Evolutionary conservation across 306 rosid genomes (phyloP).

Genomic region (Lathyrus aphaca): DNA sequence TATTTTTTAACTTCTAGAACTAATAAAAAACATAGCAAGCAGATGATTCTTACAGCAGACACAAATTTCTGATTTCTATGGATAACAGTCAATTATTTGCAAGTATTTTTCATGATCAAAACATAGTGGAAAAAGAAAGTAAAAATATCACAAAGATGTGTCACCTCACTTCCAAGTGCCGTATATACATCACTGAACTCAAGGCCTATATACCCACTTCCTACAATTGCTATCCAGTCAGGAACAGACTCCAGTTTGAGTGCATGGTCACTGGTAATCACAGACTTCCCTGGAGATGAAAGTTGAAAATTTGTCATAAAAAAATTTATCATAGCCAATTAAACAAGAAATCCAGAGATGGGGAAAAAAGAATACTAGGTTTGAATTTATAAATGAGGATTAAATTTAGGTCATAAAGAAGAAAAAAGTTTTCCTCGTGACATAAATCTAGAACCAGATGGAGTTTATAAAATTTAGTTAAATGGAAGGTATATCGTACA

Average conservation of each 20-base stretch:
- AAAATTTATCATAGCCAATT: conserved; percentile 21
- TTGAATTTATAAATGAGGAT: conserved; percentile 16
- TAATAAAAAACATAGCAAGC: conserved; percentile 1
- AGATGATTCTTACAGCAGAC: not conserved
- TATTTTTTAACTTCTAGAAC: conserved; percentile 3
- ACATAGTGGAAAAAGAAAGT: conserved; percentile 14
- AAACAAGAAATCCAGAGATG: conserved; percentile 21
- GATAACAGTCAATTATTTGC: conserved; percentile 14
- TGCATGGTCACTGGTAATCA: conserved; percentile 98
- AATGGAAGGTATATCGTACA: conserved; percentile 19
- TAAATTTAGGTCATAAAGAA: conserved; percentile 31
- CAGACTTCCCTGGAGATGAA: conserved; percentile 83
- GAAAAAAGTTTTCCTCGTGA: conserved; percentile 13
- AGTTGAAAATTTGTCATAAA: not conserved
- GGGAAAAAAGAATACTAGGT: conserved; percentile 28
- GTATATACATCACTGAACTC: conserved; percentile 99
- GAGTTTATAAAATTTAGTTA: not conserved
- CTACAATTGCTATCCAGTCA: conserved; percentile 96
- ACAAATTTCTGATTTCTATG: conserved; percentile 23
- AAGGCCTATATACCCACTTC: conserved; percentile 99
- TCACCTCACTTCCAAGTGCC: conserved; percentile 99
- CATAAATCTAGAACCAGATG: conserved; percentile 30
- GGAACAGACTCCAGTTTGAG: conserved; percentile 96
- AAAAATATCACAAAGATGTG: conserved; percentile 37
- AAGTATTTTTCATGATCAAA: conserved; percentile 27